Conservation (phyloP, 768 basidiomycete species). For the Floccularia luteovirens region DNA sequence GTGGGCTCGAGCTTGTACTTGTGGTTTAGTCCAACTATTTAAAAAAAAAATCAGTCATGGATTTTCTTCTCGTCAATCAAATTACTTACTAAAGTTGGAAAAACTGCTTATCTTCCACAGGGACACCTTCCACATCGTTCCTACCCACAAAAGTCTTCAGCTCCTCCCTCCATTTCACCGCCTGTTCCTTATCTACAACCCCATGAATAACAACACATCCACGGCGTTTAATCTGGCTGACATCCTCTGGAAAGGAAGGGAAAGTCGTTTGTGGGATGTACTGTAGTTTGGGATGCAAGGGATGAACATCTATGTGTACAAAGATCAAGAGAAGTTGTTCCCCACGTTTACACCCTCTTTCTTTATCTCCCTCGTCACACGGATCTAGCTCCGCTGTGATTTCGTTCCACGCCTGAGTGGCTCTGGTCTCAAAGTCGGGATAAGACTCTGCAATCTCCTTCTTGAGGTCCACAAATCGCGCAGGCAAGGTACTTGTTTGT, state of each 20-base stretch:
- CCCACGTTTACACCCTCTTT: conserved; percentile 42
- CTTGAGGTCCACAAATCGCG: conserved; percentile 53
- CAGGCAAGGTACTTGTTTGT: too few species aligned
- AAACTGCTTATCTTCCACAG: conserved; percentile 59
- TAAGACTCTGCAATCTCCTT: conserved; percentile 42
- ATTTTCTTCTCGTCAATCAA: not conserved
- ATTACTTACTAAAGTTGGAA: conserved; percentile 59
- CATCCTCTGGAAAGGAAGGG: conserved; percentile 37
- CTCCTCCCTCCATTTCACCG: conserved; percentile 47
- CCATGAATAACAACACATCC: conserved; percentile 57
- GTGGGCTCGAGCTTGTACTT: conserved; percentile 64
- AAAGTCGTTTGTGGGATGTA: conserved; percentile 59
- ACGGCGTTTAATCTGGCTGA: conserved; percentile 41
- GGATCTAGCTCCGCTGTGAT: conserved; percentile 44
- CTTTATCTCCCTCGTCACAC: conserved; percentile 34
- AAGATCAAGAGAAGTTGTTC: not conserved
- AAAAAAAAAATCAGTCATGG: not conserved
- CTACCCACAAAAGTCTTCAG: conserved; percentile 47
- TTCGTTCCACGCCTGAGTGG: conserved; percentile 50
- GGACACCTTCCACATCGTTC: conserved; percentile 49
- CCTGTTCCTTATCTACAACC: conserved; percentile 51
- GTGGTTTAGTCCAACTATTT: conserved; percentile 37
- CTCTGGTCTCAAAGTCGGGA: conserved; percentile 41
- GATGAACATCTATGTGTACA: not conserved
- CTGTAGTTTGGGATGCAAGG: conserved; percentile 19